phyloP scores from a whole-genome alignment of 495 filamentous ascomycete genomes.

The Opeltia flavorubescens region DNA sequence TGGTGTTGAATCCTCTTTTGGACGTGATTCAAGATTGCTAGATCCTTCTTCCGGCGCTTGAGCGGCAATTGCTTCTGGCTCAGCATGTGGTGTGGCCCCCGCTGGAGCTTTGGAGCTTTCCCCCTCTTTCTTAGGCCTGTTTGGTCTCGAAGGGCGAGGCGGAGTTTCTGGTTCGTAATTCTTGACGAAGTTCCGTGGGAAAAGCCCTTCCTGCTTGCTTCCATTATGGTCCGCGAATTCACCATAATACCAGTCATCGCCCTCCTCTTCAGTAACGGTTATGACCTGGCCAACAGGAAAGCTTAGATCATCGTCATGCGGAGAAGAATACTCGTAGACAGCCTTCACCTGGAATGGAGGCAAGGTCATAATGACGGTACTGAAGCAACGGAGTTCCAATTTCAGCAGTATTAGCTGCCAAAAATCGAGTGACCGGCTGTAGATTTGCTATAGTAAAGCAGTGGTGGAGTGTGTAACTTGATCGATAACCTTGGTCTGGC shows the following conservation, averaged over 20 bases:
- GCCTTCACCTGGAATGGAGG: conserved; percentile 89
- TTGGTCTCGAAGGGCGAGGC: conserved; percentile 60
- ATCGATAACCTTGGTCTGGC: too few relatives aligned
- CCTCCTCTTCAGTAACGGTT: conserved; percentile 83
- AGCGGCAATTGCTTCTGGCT: conserved; percentile 9
- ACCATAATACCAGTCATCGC: conserved; percentile 88
- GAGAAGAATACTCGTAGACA: conserved; percentile 80
- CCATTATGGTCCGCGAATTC: conserved; percentile 71
- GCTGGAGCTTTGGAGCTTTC: conserved; percentile 11
- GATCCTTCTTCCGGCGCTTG: not conserved
- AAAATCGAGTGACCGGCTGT: not conserved
- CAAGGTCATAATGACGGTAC: not conserved
- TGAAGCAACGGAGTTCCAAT: not conserved
- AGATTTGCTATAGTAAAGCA: not conserved
- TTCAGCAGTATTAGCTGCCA: not conserved
- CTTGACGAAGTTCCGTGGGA: conserved; percentile 95
- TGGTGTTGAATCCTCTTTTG: not conserved
- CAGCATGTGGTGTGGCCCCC: conserved; percentile 5
- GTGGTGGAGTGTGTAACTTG: too few relatives aligned
- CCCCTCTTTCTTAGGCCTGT: conserved; percentile 59
- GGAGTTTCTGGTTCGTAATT: conserved; percentile 83
- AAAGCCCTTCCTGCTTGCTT: conserved; percentile 70
- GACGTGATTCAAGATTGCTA: not conserved
- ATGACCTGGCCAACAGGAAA: conserved; percentile 80
- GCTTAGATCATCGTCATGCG: conserved; percentile 85